Percentiles rank a stretch among this genome's conserved stretches.
These are phyloP conservation scores for Retiboletus flavoniger DNA, from an alignment of 1,284 basidiomycete species.

Conservation along the genomic window DNA sequence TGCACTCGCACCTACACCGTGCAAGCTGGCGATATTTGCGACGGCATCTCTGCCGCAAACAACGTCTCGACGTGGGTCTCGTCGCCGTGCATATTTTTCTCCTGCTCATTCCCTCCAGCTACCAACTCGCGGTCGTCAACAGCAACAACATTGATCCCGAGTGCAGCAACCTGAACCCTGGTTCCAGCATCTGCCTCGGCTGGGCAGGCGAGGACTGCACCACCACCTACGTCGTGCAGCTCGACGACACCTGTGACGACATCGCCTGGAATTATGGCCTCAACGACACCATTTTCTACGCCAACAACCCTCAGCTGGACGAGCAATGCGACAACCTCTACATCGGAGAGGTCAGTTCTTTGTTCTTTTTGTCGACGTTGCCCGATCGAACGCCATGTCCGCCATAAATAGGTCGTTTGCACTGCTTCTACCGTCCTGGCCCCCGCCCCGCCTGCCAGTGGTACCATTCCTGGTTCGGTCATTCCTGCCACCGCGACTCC, in stretches of 20 bases:
- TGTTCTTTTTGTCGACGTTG: neutral
- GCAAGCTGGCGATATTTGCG: constrained; percentile 60
- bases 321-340: constrained; percentile 60
- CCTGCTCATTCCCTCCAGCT: constrained; percentile 41
- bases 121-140: constrained; percentile 69
- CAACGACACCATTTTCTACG: constrained; percentile 50
- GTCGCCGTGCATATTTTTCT: constrained; percentile 1
- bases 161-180: constrained; percentile 59
- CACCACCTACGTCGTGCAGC: constrained; percentile 48
- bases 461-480: constrained; percentile 33
- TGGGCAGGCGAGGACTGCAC: constrained; percentile 47
- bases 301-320: constrained; percentile 71
- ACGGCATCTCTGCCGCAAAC: constrained; percentile 63
- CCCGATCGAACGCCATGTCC: neutral
- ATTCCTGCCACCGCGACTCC: constrained; percentile 39
- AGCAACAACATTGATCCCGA: constrained; percentile 42
- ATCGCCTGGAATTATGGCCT: constrained; percentile 40
- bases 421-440: constrained; percentile 38
- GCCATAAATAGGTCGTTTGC: constrained; percentile 50
- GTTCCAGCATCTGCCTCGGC: constrained; percentile 51
- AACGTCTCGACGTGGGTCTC: constrained; percentile 61
- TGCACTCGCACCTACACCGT: constrained; percentile 65
- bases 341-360: constrained; percentile 53
- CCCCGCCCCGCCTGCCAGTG: constrained; percentile 40
- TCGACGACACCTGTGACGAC: constrained; percentile 50